Percentiles rank a stretch among this genome's conserved stretches.
These are phyloP conservation scores for Xylaria multiplex DNA, from an alignment of 2,329 filamentous ascomycete species.

Conservation along the genomic window DNA sequence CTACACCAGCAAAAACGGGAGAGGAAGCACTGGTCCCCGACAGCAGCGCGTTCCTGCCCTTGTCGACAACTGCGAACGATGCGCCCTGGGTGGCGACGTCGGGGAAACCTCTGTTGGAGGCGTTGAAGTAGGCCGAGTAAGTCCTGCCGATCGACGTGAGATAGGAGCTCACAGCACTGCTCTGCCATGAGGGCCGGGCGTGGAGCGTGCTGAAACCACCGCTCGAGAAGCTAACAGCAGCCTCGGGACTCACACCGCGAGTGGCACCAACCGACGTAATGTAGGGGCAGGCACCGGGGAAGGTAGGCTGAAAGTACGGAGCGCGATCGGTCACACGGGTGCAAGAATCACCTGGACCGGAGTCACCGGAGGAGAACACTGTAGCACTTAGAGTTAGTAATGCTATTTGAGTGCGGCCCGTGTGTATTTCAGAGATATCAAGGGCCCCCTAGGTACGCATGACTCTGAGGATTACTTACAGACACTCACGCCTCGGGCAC, in stretches of 20 bases:
- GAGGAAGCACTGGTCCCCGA: conserved; percentile 52
- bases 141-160: conserved; percentile 53
- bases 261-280: conserved; percentile 68
- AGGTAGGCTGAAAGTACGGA: conserved; percentile 54
- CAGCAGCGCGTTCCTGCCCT: conserved; percentile 43
- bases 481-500: conserved; percentile 69
- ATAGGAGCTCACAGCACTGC: conserved; percentile 48
- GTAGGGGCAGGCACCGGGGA: conserved; percentile 59
- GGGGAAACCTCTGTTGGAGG: conserved; percentile 52
- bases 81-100: conserved; percentile 59
- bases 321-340: conserved; percentile 62
- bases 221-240: conserved; percentile 52
- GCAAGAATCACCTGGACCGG: conserved; percentile 69
- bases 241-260: conserved; percentile 51
- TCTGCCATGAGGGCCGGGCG: conserved; percentile 50
- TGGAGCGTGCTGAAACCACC: conserved; percentile 55
- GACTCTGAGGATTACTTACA: conserved; percentile 32
- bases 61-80: conserved; percentile 56
- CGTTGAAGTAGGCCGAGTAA: conserved; percentile 51
- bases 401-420: background rate
- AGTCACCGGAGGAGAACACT: conserved; percentile 68
- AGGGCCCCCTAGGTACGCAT: background rate
- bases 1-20: conserved; percentile 53
- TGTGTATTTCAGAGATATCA: too few relatives aligned
- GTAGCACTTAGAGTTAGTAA: conserved; percentile 1